Conservation (phyloP, 1,284 basidiomycete species). For the Trametes pubescens region DNA sequence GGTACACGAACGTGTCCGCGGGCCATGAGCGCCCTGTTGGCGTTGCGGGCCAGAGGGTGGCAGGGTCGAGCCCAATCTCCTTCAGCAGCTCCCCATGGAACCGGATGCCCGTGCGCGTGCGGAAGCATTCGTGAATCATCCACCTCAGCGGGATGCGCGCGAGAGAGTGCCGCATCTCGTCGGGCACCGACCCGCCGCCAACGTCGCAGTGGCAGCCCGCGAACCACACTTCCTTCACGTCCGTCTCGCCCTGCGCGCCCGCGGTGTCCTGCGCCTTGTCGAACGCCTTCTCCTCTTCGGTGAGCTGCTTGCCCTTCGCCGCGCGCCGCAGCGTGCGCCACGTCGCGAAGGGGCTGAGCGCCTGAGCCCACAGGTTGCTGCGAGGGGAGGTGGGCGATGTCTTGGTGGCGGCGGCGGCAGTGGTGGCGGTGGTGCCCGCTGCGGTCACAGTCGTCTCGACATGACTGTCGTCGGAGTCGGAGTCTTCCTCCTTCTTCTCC, state of each 20-base stretch:
- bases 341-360: conserved; percentile 13
- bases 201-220: conserved; percentile 61
- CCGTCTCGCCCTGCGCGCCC: conserved; percentile 43
- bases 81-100: conserved; percentile 53
- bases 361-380: conserved; percentile 2
- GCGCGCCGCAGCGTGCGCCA: conserved; percentile 27
- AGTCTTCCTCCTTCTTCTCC: conserved; percentile 3
- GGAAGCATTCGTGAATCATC: conserved; percentile 72
- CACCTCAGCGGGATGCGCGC: conserved; percentile 69
- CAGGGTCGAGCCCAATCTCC: conserved; percentile 56
- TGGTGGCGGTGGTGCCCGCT: not conserved
- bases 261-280: conserved; percentile 18
- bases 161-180: conserved; percentile 58
- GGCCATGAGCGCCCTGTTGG: conserved; percentile 1
- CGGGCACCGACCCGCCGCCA: conserved; percentile 64
- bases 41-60: conserved; percentile 43
- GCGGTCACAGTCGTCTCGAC: conserved; percentile 4
- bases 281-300: conserved; percentile 34
- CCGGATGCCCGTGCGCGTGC: conserved; percentile 46
- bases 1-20: conserved; percentile 19
- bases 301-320: conserved; percentile 28
- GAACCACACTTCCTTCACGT: conserved; percentile 66
- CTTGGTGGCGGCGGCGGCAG: not conserved
- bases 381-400: not conserved
- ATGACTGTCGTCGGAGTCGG: not conserved